Evolutionary conservation across 768 basidiomycete genomes (phyloP), one percentile per base, ranked within the genome.

Genomic region (Imleria badia): DNA sequence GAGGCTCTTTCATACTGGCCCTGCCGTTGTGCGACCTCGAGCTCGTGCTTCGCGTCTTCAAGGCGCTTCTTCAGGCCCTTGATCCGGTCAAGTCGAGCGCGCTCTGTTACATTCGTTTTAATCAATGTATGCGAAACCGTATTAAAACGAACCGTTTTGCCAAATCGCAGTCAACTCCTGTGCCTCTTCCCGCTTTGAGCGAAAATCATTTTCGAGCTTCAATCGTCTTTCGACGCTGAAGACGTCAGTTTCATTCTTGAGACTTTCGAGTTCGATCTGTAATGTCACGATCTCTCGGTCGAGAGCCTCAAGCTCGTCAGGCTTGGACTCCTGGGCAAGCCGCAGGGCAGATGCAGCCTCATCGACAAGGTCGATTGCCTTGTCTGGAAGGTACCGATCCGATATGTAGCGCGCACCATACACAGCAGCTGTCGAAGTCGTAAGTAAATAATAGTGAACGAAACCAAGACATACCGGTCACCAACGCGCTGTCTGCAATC

Each of bases 341-440:
- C 92, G 84, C 6, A 98, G 76, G 0, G 91, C 80, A 2, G 91
- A 90, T 1, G 91, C 89, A 4, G 94, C 94, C 71, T 98, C 96
- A 70, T 98, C 96, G 1, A 98, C 84, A 3, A 97, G 79, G 68
- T 96, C 92, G 40, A 93, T 91, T 11, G 91, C 89, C 67, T 95
- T 95, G 72, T 97, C 94, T 0, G 94, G 94, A 2, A 96, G 78
- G 68, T 83, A 94, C 5, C 93, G 81, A 67, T 93, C 90, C 0
- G 91, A 86, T 59, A 96, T 86, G 64, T 95, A 95, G 17, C 91
- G 82, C 22, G 91, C 84, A 7, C 83, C 77, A 60, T 95, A 94
- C 2, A 94, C 84, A 1, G 92, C 91, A 23, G 94, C 93, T 86
- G 26, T 51, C 15, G 34, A 43, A 23, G 19, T 34, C 17, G 17